Base-by-base conservation (phyloP, 192 early-diverging fungal genomes). In the Coemansia sp. region DNA sequence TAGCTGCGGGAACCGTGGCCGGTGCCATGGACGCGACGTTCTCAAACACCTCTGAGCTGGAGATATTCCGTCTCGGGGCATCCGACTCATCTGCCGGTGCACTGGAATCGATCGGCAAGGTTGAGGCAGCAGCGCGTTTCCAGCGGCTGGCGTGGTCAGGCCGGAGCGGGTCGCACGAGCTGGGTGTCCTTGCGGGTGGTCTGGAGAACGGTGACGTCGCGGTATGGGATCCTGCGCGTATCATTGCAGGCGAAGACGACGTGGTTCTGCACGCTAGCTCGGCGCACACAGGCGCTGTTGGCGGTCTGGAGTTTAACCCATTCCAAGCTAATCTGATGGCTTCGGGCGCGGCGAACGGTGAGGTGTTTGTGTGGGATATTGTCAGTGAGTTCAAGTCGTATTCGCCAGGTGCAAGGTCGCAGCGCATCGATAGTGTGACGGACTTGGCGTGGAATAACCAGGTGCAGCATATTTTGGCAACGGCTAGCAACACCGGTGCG, bases 21-120 rank as follows among this genome's bases (percentile, higher is more conserved):
- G 97, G 97, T 4, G 97, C 97, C 22, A 87, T 99, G 63, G 97
- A 99, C 84, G 95, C 94, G 41, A 91, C 92, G 15, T 99, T 99
- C 75, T 94, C 90, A 60, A 95, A 93, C 70, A 87, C 88, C 17
- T 90, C 96, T 6, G 88, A 90, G 74, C 87, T 99, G 41, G 97
- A 98, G 79, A 79, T 99, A 51, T 96, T 95, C 77, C 85, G 89
- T 62, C 87, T 97, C 34, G 87, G 83, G 1, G 65, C 67, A 8
- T 59, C 71, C 45, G 73, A 67, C 65, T 52, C 53, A 8, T 43
- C 52, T 20, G 32, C 55, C 1, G 38, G 22, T 14, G 54, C 62
- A 1, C 51, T 77, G 7, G 53, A 62, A 48, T 18, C 71, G 2
- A 33, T 77, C 1, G 70, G 72, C 68, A 72, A 79, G 39, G 73